Evolutionary conservation across 768 basidiomycete genomes (phyloP).

Genomic region (Psilocybe sp.): DNA sequence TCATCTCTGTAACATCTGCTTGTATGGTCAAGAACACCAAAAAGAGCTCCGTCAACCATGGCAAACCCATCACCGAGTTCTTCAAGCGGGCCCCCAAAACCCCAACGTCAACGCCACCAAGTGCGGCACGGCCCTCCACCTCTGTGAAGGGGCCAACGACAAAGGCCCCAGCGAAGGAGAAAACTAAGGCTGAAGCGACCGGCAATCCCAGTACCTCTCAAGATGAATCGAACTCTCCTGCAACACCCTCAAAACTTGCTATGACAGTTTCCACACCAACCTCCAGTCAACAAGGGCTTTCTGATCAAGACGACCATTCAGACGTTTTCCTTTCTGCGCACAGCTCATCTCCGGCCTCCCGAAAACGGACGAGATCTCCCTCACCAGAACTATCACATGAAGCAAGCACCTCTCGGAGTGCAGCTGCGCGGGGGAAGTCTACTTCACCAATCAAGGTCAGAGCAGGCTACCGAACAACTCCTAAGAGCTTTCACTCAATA

Average conservation of each 20-base stretch:
- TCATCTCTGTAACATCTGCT: no score
- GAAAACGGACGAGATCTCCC: constrained; percentile 2
- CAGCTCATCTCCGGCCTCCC: background rate
- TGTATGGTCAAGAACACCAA: constrained; percentile 28
- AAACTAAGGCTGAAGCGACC: background rate
- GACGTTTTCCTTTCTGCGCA: background rate
- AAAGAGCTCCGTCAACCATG: constrained; percentile 18
- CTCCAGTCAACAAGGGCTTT: background rate
- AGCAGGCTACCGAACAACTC: background rate
- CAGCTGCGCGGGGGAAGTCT: background rate
- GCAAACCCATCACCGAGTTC: constrained; percentile 43
- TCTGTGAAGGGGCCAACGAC: constrained; percentile 3
- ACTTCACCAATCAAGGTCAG: background rate
- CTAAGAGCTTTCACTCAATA: background rate
- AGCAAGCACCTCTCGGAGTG: background rate
- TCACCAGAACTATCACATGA: background rate
- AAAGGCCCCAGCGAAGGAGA: background rate
- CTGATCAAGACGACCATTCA: background rate
- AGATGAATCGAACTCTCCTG: no score
- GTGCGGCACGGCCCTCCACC: constrained; percentile 7
- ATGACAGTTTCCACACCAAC: background rate
- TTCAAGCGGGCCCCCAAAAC: constrained; percentile 32
- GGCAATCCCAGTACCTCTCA: no score
- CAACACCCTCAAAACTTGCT: no score
- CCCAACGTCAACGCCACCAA: constrained; percentile 11